Percentiles rank a stretch among this genome's conserved stretches.
Conservation (phyloP, 2,329 filamentous ascomycete species). For the Microcera coccophila region DNA sequence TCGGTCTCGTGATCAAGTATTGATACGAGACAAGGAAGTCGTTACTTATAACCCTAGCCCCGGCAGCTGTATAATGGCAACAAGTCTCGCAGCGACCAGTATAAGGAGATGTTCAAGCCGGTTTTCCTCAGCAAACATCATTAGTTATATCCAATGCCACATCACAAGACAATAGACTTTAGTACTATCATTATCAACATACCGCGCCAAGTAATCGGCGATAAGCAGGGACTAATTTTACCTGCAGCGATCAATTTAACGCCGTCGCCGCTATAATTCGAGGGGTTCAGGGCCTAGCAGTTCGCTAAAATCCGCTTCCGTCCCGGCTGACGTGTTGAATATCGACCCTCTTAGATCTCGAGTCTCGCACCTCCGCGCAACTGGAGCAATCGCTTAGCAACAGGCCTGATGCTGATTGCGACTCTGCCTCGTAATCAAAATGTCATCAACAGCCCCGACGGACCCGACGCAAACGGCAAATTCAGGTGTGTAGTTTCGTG, state of each 20-base stretch:
- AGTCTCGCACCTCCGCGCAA: slow-evolving; percentile 17
- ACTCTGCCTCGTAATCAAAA: slow-evolving; percentile 26
- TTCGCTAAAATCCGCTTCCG: slow-evolving; percentile 23
- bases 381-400: slow-evolving; percentile 11
- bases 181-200: too few relatives aligned
- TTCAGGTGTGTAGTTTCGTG: slow-evolving; percentile 32
- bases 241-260: background rate
- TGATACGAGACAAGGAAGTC: too few relatives aligned
- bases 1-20: too few relatives aligned
- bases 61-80: too few relatives aligned
- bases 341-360: slow-evolving; percentile 10
- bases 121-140: too few relatives aligned
- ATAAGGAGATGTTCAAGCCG: too few relatives aligned
- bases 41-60: too few relatives aligned
- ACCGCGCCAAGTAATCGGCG: too few relatives aligned
- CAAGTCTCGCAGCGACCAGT: too few relatives aligned
- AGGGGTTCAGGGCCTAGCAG: slow-evolving; percentile 10
- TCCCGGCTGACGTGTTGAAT: slow-evolving; percentile 25
- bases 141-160: too few relatives aligned
- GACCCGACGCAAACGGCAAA: slow-evolving; percentile 35
- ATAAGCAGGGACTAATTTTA: too few relatives aligned
- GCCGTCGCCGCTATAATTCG: slow-evolving; percentile 10
- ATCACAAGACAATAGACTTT: too few relatives aligned
- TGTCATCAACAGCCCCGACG: slow-evolving; percentile 38
- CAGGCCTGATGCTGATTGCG: slow-evolving; percentile 22